Evolutionary conservation across 139 green algal genomes (phyloP).

Genomic region (Picochlorum sp.): DNA sequence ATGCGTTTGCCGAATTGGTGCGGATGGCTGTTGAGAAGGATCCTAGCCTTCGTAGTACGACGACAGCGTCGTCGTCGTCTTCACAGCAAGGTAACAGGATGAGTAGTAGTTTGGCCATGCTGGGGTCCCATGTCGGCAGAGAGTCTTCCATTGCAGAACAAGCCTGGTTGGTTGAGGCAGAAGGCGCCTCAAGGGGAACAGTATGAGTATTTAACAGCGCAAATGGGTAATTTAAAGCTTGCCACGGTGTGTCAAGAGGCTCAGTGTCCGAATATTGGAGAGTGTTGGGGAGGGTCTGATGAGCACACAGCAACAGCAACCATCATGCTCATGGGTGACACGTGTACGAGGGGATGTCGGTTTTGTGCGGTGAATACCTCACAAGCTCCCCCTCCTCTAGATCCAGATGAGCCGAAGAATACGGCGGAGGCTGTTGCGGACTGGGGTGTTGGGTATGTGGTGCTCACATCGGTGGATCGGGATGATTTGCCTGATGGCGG

Average conservation of each 20-base stretch:
- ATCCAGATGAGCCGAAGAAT: slow-evolving; percentile 68
- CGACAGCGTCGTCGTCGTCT: too few relatives aligned
- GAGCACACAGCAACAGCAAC: slow-evolving; percentile 77
- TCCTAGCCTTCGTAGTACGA: slow-evolving; percentile 24
- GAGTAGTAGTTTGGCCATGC: not conserved
- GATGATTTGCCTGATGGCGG: slow-evolving; percentile 88
- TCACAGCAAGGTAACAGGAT: slow-evolving; percentile 29
- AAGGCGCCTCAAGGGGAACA: slow-evolving; percentile 79
- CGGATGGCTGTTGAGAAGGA: slow-evolving; percentile 64
- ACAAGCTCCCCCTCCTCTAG: slow-evolving; percentile 48
- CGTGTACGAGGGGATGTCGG: slow-evolving; percentile 81
- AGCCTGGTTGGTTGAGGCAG: slow-evolving; percentile 93
- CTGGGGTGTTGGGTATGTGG: slow-evolving; percentile 82
- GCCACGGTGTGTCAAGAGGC: slow-evolving; percentile 96
- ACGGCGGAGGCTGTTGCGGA: slow-evolving; percentile 66
- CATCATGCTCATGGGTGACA: slow-evolving; percentile 89
- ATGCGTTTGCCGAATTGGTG: slow-evolving; percentile 80
- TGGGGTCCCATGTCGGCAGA: not conserved
- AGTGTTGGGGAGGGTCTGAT: slow-evolving; percentile 81
- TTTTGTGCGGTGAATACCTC: slow-evolving; percentile 86
- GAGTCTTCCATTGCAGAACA: slow-evolving; percentile 34
- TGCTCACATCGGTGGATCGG: slow-evolving; percentile 81
- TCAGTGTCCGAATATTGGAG: slow-evolving; percentile 91
- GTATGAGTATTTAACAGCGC: slow-evolving; percentile 71
- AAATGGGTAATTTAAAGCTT: slow-evolving; percentile 91